These are phyloP conservation scores for Sphaceloma murrayae DNA, from an alignment of 2,329 filamentous ascomycete species.

Conservation along the genomic window DNA sequence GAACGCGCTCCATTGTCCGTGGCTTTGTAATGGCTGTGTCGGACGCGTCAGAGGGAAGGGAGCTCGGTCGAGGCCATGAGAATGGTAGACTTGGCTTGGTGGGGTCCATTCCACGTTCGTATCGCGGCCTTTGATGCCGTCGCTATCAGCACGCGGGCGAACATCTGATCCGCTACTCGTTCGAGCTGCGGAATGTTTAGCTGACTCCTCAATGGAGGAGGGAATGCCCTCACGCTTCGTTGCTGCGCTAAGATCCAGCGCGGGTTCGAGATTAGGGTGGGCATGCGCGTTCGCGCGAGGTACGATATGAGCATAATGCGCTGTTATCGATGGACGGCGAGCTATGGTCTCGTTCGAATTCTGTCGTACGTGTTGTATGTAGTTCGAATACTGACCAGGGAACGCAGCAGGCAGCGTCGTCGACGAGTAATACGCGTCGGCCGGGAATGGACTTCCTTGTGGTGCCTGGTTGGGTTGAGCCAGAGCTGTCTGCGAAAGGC, in stretches of 20 bases:
- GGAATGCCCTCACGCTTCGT: not conserved
- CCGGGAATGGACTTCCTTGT: constrained; percentile 27
- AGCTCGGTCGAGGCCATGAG: constrained; percentile 10
- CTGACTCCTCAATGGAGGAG: not conserved
- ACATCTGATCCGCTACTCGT: not conserved
- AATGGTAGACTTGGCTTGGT: constrained; percentile 25
- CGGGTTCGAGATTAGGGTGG: constrained; percentile 8
- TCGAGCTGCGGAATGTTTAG: not conserved
- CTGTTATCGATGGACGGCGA: constrained; percentile 10
- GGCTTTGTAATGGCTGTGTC: not conserved
- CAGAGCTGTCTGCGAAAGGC: constrained; percentile 17
- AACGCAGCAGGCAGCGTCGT: constrained; percentile 29
- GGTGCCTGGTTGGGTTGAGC: constrained; percentile 18
- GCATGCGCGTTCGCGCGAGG: not conserved
- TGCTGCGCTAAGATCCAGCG: not conserved
- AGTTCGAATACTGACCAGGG: constrained; percentile 30
- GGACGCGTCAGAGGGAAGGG: not conserved
- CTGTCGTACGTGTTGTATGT: constrained; percentile 24
- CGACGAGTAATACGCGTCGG: constrained; percentile 31
- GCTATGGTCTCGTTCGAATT: constrained; percentile 12
- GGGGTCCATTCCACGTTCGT: constrained; percentile 27
- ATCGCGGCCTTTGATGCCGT: constrained; percentile 23
- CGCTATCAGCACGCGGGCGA: not conserved
- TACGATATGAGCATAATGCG: constrained; percentile 14
- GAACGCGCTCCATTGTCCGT: too few species aligned